Base-by-base conservation (phyloP, 2,329 filamentous ascomycete genomes). In the Tolypocladium cylindrosporum region DNA sequence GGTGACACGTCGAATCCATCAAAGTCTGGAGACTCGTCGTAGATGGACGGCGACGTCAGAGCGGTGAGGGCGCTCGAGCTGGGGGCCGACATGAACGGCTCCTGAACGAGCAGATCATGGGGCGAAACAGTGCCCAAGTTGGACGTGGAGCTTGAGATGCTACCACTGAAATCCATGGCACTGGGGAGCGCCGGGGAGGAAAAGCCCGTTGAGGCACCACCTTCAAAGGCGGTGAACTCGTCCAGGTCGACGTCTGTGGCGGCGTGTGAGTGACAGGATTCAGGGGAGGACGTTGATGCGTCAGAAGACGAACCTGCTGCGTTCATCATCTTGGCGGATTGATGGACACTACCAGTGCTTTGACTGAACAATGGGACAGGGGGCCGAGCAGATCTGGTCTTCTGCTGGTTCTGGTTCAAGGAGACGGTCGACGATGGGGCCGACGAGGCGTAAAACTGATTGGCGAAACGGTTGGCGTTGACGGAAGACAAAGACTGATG, bases 21-120 rank as follows among this genome's bases (percentile, higher is more conserved):
- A 67, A 87, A 86, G 59, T 85, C 87, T 13, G 90, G 90, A 56
- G 90, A 95, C 66, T 87, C 89, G 68, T 89, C 82, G 67, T 85
- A 87, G 58, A 85, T 79, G n/a, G 88, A 90, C 51, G 91, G 91
- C 60, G 91, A 94, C 58, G 91, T 96, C 72, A 96, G 69, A 62
- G 91, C 86, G 41, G 91, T 96, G 69, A 94, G 85, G 40, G 89
- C 86, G 53, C 87, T 81, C 2, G 91, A 96, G 68, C 90, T 90
- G 37, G 91, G 91, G 42, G 90, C 85, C 61, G 90, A 95, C 69
- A 84, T 78, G 67, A 85, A 84, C 59, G 81, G 78, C 67, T 89
- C 84, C 64, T 85, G 83, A 65, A 92, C 78, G 64, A 88, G 75
- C 63, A 96, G 79, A 67, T 96, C 91, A 72, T 89, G 87, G 24